Evolutionary conservation across 2,329 filamentous ascomycete species (phyloP).

Genomic region (Pseudogymnoascus sp.): DNA sequence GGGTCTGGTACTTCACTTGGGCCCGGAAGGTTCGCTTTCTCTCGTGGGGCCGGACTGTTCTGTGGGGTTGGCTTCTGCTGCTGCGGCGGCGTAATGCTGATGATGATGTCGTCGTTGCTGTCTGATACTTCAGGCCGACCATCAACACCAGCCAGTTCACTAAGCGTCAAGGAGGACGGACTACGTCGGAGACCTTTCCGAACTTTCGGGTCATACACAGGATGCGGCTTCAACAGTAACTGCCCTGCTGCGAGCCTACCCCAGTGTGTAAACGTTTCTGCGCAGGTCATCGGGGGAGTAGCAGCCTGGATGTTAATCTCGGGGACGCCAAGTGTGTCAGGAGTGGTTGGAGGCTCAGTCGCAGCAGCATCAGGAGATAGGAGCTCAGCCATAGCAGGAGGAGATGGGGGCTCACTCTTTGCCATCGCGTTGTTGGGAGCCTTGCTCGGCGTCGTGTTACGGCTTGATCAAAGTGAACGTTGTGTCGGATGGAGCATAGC

Average conservation of each 20-base stretch:
- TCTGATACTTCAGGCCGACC: slow-evolving; percentile 8
- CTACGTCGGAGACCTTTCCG: slow-evolving; percentile 1
- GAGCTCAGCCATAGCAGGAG: neutral
- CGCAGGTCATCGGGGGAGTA: neutral
- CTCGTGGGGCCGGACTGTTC: neutral
- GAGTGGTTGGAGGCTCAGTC: neutral
- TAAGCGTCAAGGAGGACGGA: slow-evolving; percentile 2
- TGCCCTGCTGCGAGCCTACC: neutral
- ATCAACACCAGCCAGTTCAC: neutral
- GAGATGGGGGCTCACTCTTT: neutral
- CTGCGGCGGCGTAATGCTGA: neutral
- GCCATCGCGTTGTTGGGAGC: neutral
- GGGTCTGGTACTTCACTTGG: neutral
- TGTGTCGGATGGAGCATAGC: neutral
- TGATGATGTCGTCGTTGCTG: slow-evolving; percentile 4
- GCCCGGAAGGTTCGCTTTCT: neutral
- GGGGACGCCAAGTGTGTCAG: neutral
- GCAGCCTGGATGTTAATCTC: neutral
- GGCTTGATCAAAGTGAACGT: neutral
- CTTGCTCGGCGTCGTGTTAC: neutral
- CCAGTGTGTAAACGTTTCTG: slow-evolving; percentile 3
- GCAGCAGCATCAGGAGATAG: neutral
- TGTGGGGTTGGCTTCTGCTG: neutral
- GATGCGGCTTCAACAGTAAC: slow-evolving; percentile 7
- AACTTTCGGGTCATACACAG: slow-evolving; percentile 5